Evolutionary conservation across 257 asterid genomes (phyloP), one percentile per base, ranked within the genome.

Genomic region (Gardenia jasminoides): DNA sequence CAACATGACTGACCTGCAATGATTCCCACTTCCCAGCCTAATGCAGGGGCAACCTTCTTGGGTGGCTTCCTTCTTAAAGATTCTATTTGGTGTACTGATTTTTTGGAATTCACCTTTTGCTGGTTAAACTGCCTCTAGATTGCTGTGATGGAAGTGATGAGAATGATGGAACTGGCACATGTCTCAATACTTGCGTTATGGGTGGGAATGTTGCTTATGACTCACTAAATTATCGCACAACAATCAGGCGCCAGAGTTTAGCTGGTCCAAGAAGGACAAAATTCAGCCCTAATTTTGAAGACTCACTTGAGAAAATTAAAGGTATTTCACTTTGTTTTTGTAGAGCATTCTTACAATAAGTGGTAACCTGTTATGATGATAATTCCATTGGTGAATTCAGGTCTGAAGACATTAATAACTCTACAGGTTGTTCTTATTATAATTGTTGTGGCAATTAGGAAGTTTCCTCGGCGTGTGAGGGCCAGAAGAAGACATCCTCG

Each of bases 81-180:
- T 72, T n/a, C 62, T 24, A 26, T 47, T 19, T 20, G 67, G 67
- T 19, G 20, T 36, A 16, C 58, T 43, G 13, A 59, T 70, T 73
- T 30, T 80, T 76, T 65, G 16, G 77, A 26, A 76, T 47, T 76
- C 70, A 75, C 76, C 61, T 72, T 79, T 70, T 78, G 58, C 73
- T 80, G 59, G 80, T 82, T 74, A 59, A 41, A 67, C 56, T 43
- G 82, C 62, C 73, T 84, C 77, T 76, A 94, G 99, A 95, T 85
- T 95, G 99, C 84, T 92, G 99, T 80, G 99, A 95, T 86, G 99
- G 98, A 86, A 95, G 98, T 84, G 99, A 95, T 80, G 99, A 95
- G 82, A 85, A 93, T 82, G 97, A 90, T 78, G 95, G 99, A 66
- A 59, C 83, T 67, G 79, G 82, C 78, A 80, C 48, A 41, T 95